Base-by-base conservation (phyloP, 768 basidiomycete species). In the Rhizopogon vesiculosus region DNA sequence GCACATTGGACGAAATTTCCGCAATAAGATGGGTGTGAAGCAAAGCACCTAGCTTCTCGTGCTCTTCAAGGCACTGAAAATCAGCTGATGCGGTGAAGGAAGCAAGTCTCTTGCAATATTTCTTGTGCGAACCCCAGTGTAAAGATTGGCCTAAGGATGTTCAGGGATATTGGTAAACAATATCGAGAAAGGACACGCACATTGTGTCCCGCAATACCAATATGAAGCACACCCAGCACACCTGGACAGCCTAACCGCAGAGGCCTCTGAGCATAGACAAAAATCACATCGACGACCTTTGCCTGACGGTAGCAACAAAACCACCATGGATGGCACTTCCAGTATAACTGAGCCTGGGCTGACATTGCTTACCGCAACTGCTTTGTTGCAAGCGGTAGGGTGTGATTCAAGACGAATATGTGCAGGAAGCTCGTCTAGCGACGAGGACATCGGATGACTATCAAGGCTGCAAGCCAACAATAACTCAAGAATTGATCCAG, bases 121-220 rank as follows among this genome's bases (percentile, higher is more conserved):
- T 79, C 58, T 76, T 83, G 65, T 93, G 90, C 0, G 72, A 61
- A 40, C 76, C 77, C 90, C 90, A 92, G 53, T 90, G 83, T 35
- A 64, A 46, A n/a, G 55, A 70, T 65, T 93, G 90, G 69, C 89
- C 89, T 91, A 64, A 12, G 42, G 48, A 46, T 54, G 45, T 43
- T 60, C 43, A 56, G 63, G 18, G 59, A 31, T 43, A 33, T 38
- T 42, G 29, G 33, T 8, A 31, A 7, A 51, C 54, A 29, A 57
- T 38, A 51, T 45, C 43, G 25, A 18, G 39, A 52, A 45, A 57
- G 48, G 51, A 50, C 51, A 62, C 81, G 68, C 66, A 91, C 90
- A 93, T 67, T 73, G 61, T 22, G 72, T 59, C 59, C 79, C 77
- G 61, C 90, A 93, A 63, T 93, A 93, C 80, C 82, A 90, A 64